Base-by-base conservation (phyloP, 2,329 filamentous ascomycete genomes). In the Fusarium sp. region DNA sequence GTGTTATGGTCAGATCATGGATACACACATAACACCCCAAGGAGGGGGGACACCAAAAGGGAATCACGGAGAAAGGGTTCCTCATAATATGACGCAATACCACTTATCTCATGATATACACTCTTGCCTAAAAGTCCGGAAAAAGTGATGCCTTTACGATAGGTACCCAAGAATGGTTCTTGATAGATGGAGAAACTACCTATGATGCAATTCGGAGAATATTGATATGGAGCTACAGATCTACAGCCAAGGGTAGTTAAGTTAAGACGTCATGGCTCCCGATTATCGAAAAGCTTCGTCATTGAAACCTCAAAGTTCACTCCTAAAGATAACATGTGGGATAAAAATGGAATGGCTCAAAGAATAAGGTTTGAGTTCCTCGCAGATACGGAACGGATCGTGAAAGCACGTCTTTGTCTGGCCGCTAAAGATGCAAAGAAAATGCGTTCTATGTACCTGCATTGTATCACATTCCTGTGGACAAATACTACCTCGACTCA, bases 51-150 rank as follows among this genome's bases (percentile, higher is more conserved):
- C 15, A 61, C 42, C 33, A 39, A n/a, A 39, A 51, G 15, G 36
- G 46, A 33, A 31, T 9, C 55, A 14, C 17, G 55, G 44, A 51
- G 48, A 56, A 46, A 34, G 49, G 10, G 22, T 39, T 49, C 33
- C 40, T 39, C 15, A 14, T 52, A 51, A 42, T 46, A 66, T 66
- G 56, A 66, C 52, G 61, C 44, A 58, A 63, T 63, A 50, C n/a
- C 31, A 58, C n/a, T 34, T n/a, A 33, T 24, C 50, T 33, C 28
- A 62, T 48, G 5, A 42, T 18, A 6, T 17, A 20, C 34, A 45
- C 36, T 22, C 13, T 24, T 39, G 22, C 24, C 18, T 28, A 20
- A 17, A 51, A 22, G 6, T 18, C 18, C 33, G 33, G n/a, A 9
- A 33, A 28, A 28, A 28, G 14, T 36, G 13, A 22, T 55, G n/a